phyloP scores from a whole-genome alignment of 371 early-diverging fungal species.

The Actinomortierella wolfii region DNA sequence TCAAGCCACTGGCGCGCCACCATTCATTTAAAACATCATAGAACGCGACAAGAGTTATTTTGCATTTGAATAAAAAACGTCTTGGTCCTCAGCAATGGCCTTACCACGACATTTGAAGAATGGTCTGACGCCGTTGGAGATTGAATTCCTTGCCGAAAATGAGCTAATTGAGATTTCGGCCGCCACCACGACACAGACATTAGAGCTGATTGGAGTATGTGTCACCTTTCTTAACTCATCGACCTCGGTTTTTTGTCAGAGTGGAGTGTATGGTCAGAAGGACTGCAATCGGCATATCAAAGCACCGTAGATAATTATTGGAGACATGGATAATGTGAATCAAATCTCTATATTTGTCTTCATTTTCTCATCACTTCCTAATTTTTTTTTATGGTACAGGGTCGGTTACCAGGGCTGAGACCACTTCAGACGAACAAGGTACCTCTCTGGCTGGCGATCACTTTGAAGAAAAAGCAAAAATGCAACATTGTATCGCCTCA shows the following conservation, averaged over 20 bases:
- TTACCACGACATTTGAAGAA: slow-evolving; percentile 58
- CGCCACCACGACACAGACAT: slow-evolving; percentile 57
- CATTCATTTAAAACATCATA: too few relatives aligned
- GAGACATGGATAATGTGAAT: too few relatives aligned
- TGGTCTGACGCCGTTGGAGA: slow-evolving; percentile 78
- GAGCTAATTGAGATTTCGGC: slow-evolving; percentile 76
- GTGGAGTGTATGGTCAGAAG: too few relatives aligned
- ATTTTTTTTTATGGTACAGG: slow-evolving; percentile 50
- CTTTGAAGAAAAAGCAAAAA: slow-evolving; percentile 80
- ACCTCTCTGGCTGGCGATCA: slow-evolving; percentile 87
- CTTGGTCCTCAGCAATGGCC: slow-evolving; percentile 68
- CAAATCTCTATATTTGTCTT: not conserved
- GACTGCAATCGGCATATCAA: too few relatives aligned
- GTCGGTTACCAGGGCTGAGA: slow-evolving; percentile 72
- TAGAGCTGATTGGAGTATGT: slow-evolving; percentile 71
- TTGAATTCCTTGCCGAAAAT: slow-evolving; percentile 85
- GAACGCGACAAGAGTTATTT: too few relatives aligned
- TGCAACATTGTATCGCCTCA: slow-evolving; percentile 83
- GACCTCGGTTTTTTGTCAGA: not conserved
- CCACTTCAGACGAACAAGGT: slow-evolving; percentile 76
- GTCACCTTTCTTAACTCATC: not conserved
- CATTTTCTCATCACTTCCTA: slow-evolving; percentile 1
- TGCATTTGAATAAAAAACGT: too few relatives aligned
- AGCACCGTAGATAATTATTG: too few relatives aligned
- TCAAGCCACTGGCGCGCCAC: too few relatives aligned